A percentile compares a stretch with the other conserved stretches of the same genome.
phyloP scores from a whole-genome alignment of 805 yeast species.

The Pichia sporocuriosa region DNA sequence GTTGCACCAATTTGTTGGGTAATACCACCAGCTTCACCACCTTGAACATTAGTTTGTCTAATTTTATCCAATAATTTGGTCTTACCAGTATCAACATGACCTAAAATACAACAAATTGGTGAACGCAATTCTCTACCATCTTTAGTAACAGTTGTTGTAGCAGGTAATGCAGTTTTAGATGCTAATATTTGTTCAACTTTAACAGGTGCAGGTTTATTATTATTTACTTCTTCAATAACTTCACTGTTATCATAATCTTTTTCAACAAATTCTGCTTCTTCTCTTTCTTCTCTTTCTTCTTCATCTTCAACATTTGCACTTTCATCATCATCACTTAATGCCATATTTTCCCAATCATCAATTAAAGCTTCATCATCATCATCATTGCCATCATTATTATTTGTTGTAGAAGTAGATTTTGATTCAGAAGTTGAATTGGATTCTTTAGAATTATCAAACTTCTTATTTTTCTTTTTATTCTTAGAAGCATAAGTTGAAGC shows the following conservation, averaged over 20 bases:
- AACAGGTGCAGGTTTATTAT: not conserved
- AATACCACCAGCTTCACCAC: constrained; percentile 99
- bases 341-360: constrained; percentile 84
- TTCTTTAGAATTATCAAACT: constrained; percentile 18
- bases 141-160: constrained; percentile 16
- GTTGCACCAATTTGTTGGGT: constrained; percentile 99
- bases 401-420: constrained; percentile 13
- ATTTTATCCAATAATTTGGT: constrained; percentile 94
- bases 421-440: not conserved
- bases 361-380: constrained; percentile 40
- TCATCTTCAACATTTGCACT: constrained; percentile 29
- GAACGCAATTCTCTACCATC: constrained; percentile 67
- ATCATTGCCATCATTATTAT: constrained; percentile 31
- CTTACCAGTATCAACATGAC: constrained; percentile 99
- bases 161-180: constrained; percentile 21
- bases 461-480: constrained; percentile 45
- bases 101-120: constrained; percentile 97
- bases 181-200: constrained; percentile 24
- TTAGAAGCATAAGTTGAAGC: constrained; percentile 55
- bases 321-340: constrained; percentile 47
- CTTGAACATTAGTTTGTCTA: constrained; percentile 98
- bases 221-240: constrained; percentile 21
- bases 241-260: constrained; percentile 26
- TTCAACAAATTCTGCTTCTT: constrained; percentile 27
- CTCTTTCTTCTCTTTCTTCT: constrained; percentile 29